Conservation (phyloP, 1,139 yeast genomes). For the Blastobotrys niveus region DNA sequence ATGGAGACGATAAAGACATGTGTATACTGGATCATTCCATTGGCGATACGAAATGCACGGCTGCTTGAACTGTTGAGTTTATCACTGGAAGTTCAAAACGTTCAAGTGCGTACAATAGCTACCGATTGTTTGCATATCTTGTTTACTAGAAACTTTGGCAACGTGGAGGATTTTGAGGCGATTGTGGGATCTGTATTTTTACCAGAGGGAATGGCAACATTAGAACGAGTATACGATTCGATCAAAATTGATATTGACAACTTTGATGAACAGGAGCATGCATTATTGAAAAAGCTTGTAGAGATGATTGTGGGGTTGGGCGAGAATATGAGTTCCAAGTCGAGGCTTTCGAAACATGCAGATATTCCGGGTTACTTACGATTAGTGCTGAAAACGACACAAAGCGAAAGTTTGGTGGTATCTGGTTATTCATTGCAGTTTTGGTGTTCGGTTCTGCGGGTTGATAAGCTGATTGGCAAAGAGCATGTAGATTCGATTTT, state of each 20-base stretch:
- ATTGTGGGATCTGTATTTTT: constrained; percentile 77
- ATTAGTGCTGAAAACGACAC: constrained; percentile 73
- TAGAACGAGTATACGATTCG: constrained; percentile 59
- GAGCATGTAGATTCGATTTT: constrained; percentile 46
- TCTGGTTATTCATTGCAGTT: constrained; percentile 87
- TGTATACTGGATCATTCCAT: constrained; percentile 83
- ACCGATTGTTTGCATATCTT: constrained; percentile 87
- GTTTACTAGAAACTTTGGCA: constrained; percentile 72
- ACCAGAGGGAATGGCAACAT: constrained; percentile 61
- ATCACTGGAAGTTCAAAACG: constrained; percentile 49
- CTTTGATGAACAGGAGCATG: constrained; percentile 71
- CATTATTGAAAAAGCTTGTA: constrained; percentile 79
- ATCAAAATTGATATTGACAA: constrained; percentile 65
- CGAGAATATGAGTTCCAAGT: constrained; percentile 52
- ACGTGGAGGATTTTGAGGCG: constrained; percentile 66
- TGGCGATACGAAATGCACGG: constrained; percentile 61
- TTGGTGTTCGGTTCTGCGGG: constrained; percentile 87
- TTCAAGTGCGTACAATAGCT: constrained; percentile 72
- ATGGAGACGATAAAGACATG: constrained; percentile 84
- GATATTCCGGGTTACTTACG: constrained; percentile 61
- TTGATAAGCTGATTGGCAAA: constrained; percentile 57
- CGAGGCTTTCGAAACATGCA: constrained; percentile 41
- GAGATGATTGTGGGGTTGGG: constrained; percentile 91
- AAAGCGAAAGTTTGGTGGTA: constrained; percentile 79
- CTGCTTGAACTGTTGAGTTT: constrained; percentile 60